Evolutionary conservation across 176 grass and related monocot genomes (phyloP), one percentile per base, ranked within the genome.

Genomic region (Urochloa ruziziensis): DNA sequence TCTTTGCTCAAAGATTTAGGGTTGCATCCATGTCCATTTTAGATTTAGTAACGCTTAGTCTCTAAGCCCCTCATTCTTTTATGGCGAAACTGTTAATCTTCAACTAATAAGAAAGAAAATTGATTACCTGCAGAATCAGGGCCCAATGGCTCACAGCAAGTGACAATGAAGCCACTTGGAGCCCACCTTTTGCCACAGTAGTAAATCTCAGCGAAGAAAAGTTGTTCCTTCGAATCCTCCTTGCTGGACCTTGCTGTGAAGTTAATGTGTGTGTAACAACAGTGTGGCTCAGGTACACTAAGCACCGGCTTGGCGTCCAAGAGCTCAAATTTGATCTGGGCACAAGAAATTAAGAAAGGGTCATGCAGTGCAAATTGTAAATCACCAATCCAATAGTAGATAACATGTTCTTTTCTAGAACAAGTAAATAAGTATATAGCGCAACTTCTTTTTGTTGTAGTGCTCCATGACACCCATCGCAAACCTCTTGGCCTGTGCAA

Each of bases 301-400:
- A 9, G n/a, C 6, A 25, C 44, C 37, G 30, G 30, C 9, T 16
- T 51, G 14, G 36, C 62, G n/a, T 80, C 78, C 23, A 67, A 0
- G 14, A 80, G 78, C 32, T 80, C 78, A 36, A 67, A 17, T 33
- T 67, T 80, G 78, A 80, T 37, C 78, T 80, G 46, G 4, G 23
- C 7, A 39, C 6, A 24, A 54, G 3, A 51, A 37, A 27, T 80
- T 23, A 11, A 35, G 27, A 53, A 16, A 37, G 29, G 29, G 7
- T 53, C 32, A 67, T 18, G 62, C 68, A 67, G 25, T 51, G 19
- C 29, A 33, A 48, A 21, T n/a, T 51, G 19, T 21, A 33, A 48
- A 21, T n/a, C 47, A 49, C 30, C 30, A 24, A 51, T 24, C 21
- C 44, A 80, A 34, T 46, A 25, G n/a, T 47, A 67, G 12, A 52